Evolutionary conservation across 768 basidiomycete species (phyloP).

Genomic region (Rhodotorula toruloides): DNA sequence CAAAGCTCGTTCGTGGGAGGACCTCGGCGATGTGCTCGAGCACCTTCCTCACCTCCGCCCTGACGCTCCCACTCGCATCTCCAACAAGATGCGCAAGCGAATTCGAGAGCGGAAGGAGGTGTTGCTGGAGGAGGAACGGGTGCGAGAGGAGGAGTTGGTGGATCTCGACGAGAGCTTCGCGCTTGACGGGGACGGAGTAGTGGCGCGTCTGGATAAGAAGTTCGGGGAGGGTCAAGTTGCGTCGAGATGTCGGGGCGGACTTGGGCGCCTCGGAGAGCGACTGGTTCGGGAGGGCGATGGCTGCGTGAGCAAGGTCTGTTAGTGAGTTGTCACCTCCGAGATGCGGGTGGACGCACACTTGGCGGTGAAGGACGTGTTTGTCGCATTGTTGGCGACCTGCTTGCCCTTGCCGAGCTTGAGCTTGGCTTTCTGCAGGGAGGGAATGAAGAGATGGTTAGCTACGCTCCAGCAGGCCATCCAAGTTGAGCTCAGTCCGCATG

Average conservation of each 20-base stretch:
- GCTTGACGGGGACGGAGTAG: conserved; percentile 69
- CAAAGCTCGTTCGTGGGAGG: conserved; percentile 1
- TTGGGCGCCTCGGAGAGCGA: conserved; percentile 60
- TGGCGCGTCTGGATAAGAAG: conserved; percentile 74
- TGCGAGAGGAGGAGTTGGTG: conserved; percentile 63
- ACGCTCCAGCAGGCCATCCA: not conserved
- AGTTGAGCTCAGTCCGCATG: no score
- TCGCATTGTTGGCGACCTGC: conserved; percentile 68
- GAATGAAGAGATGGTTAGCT: not conserved
- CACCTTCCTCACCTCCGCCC: not conserved
- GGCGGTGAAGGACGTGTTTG: conserved; percentile 94
- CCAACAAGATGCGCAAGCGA: conserved; percentile 58
- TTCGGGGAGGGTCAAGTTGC: conserved; percentile 70
- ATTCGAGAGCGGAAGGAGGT: conserved; percentile 41
- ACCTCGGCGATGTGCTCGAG: conserved; percentile 5
- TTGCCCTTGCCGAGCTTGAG: conserved; percentile 96
- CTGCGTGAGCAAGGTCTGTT: conserved; percentile 49
- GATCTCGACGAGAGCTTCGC: conserved; percentile 52
- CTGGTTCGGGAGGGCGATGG: conserved; percentile 83
- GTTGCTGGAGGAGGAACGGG: conserved; percentile 52
- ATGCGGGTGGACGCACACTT: conserved; percentile 59
- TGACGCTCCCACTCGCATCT: conserved; percentile 58
- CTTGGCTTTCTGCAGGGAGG: conserved; percentile 75
- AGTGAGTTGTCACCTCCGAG: not conserved
- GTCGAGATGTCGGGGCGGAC: conserved; percentile 63